Base-by-base conservation (phyloP, 805 yeast genomes). In the Myxozyma geophila region DNA sequence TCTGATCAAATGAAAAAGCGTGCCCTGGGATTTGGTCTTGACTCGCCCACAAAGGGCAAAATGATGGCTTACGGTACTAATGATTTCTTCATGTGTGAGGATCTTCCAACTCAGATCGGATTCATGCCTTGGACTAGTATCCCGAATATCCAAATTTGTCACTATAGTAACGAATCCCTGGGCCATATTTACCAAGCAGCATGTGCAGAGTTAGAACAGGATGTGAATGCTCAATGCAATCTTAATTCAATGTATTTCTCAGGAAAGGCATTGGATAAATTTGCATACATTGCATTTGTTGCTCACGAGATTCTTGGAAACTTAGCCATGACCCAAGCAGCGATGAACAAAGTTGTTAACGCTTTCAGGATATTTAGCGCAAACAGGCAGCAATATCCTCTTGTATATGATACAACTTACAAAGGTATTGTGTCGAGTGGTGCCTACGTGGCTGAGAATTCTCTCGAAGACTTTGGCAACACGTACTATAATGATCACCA, bases 231-330 rank as follows among this genome's bases (percentile, higher is more conserved):
- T 23, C 83, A 81, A 74, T 82, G 88, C n/a, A 79, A 87, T 71
- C 79, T 87, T 19, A 91, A 91, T 67, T 90, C 97, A 0, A 92
- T 92, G 89, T 93, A 93, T 76, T 87, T 90, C 21, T 83, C 96
- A 1, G 99, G 98, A 10, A 93, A 95, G 74, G 82, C 85, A 28
- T 77, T 92, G 57, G 97, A 92, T 70, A 95, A 92, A 76, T 93
- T 89, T 76, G 97, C 98, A 0, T 89, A 89, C 80, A 82, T 95
- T 60, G 80, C 90, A 7, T 88, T 87, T 66, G 90, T 87, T 9
- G 85, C 87, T 41, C 85, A 87, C 60, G 86, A 81, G 66, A 81
- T 93, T 17, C 74, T 93, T 51, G 73, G 83, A 15, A 88, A 92
- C 72, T 72, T 75, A 0, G 74, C 71, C 0, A 76, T 88, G 61